Evolutionary conservation across 202 grass and related monocot species (phyloP).

Genomic region (Schoenoplectus tabernaemontani): DNA sequence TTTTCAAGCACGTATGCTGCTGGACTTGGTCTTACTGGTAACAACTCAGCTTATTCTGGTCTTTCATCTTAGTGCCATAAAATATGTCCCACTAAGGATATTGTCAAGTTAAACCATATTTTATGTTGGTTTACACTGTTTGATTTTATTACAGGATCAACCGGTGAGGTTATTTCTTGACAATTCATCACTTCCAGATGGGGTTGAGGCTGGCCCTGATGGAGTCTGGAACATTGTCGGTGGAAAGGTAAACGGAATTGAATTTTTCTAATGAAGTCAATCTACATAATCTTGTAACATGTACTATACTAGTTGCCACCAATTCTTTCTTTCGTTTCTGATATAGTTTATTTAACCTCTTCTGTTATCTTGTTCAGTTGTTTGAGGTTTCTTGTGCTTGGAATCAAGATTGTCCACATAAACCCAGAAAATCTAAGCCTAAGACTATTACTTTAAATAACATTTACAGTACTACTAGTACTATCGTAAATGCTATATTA

Average conservation of each 20-base stretch:
- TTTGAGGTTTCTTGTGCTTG: background rate
- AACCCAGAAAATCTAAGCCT: background rate
- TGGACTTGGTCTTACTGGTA: background rate
- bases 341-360: background rate
- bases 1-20: background rate
- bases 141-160: slow-evolving; percentile 43
- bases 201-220: slow-evolving; percentile 68
- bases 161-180: slow-evolving; percentile 84
- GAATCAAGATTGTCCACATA: background rate
- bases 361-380: background rate
- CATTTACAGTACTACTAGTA: background rate
- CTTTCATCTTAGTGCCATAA: background rate
- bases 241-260: slow-evolving; percentile 55
- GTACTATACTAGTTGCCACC: background rate
- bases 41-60: background rate
- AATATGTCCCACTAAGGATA: background rate
- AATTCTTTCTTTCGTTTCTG: background rate
- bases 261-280: background rate
- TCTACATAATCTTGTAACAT: background rate
- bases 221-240: slow-evolving; percentile 90
- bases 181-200: slow-evolving; percentile 52
- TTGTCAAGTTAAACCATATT: background rate
- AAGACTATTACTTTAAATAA: background rate
- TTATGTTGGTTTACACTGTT: slow-evolving; percentile 1
- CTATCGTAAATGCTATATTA: background rate